phyloP scores from a whole-genome alignment of 225 moss, liverwort and hornwort species.

The Ulota crispa region DNA sequence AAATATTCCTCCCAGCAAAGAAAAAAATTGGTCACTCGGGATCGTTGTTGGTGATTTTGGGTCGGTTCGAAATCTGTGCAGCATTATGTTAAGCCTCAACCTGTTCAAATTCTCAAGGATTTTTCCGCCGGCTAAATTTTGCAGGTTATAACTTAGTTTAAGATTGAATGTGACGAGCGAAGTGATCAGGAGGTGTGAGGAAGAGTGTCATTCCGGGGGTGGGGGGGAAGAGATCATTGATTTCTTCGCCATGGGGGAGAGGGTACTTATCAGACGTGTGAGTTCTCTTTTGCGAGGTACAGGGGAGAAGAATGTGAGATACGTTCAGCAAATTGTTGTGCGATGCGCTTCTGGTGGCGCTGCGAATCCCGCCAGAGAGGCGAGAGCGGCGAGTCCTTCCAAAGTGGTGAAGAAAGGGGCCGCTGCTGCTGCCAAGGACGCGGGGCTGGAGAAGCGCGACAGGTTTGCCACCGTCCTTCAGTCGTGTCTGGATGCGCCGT shows the following conservation, averaged over 20 bases:
- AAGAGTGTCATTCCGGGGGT: not conserved
- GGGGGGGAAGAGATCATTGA: not conserved
- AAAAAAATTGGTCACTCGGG: not conserved
- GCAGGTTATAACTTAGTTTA: not conserved
- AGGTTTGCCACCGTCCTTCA: conserved; percentile 67
- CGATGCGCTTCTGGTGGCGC: conserved; percentile 55
- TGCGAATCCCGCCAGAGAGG: conserved; percentile 49
- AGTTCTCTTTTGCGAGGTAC: conserved; percentile 14
- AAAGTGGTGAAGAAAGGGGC: conserved; percentile 72
- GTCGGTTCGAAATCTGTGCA: not conserved
- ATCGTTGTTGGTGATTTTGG: not conserved
- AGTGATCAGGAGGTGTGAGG: conserved; percentile 11
- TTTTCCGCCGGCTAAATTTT: not conserved
- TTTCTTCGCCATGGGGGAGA: conserved; percentile 29
- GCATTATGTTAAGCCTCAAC: not conserved
- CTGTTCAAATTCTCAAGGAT: not conserved
- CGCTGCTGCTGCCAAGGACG: conserved; percentile 35
- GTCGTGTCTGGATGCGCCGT: conserved; percentile 70
- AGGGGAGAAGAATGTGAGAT: conserved; percentile 16
- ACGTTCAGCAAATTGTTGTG: conserved; percentile 25
- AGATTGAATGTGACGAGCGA: not conserved
- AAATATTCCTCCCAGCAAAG: not conserved
- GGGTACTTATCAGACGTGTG: conserved; percentile 17
- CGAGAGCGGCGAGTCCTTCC: conserved; percentile 65
- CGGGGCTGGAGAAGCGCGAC: conserved; percentile 57